phyloP scores from a whole-genome alignment of 345 rosid species.

The Eucalyptus cloeziana region DNA sequence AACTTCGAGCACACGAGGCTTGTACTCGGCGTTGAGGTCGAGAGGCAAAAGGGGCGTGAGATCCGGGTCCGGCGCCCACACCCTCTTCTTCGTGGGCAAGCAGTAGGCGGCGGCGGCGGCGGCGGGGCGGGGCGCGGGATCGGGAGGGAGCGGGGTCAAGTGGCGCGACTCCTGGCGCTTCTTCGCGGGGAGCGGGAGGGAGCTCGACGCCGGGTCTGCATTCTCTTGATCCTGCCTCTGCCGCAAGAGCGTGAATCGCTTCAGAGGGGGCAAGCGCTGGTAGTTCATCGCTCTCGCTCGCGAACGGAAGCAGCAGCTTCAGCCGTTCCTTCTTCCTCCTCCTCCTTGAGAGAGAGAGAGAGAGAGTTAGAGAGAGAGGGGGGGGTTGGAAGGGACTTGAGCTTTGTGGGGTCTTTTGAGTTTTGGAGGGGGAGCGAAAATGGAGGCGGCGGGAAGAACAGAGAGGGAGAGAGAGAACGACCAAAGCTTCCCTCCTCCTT shows the following conservation, averaged over 20 bases:
- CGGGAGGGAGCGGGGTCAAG: background rate
- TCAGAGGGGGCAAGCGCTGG: conserved; percentile 63
- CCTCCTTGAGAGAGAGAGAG: background rate
- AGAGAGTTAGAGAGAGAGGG: background rate
- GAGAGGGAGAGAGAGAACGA: background rate
- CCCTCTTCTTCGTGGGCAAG: conserved; percentile 84
- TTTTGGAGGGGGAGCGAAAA: background rate
- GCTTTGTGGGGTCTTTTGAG: background rate
- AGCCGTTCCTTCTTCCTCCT: background rate
- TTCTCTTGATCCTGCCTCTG: conserved; percentile 12
- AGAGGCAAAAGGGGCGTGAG: conserved; percentile 33
- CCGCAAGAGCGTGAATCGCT: conserved; percentile 48
- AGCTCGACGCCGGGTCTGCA: conserved; percentile 4
- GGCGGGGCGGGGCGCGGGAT: background rate
- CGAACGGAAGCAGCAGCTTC: background rate
- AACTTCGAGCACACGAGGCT: conserved; percentile 3
- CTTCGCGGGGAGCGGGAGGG: conserved; percentile 58
- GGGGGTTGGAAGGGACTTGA: background rate
- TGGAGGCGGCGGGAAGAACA: conserved; percentile 6
- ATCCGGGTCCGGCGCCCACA: conserved; percentile 73
- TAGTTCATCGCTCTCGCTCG: background rate
- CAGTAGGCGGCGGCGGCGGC: background rate
- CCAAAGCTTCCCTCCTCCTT: background rate
- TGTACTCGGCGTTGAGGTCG: conserved; percentile 69
- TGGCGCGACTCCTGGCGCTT: conserved; percentile 58